Conservation (phyloP, 2,329 filamentous ascomycete species). For the Talaromyces piceae region DNA sequence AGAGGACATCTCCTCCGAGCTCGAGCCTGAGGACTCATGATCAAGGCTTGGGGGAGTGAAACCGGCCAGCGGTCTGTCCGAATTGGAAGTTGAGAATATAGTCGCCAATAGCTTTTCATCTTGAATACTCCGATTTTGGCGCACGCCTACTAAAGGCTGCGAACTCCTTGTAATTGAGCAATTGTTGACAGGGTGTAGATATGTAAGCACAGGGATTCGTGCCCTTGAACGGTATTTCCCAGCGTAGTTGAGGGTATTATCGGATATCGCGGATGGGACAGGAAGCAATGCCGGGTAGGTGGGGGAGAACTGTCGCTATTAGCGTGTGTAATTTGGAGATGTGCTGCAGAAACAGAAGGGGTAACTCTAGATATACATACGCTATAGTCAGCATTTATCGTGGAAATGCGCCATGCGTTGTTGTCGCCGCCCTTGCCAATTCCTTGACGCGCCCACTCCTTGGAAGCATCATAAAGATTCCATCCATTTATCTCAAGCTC, state of each 20-base stretch:
- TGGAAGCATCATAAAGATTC: conserved; percentile 74
- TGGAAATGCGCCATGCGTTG: conserved; percentile 79
- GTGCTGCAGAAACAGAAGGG: not conserved
- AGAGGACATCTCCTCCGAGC: conserved; percentile 44
- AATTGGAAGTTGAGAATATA: conserved; percentile 72
- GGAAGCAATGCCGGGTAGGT: conserved; percentile 83
- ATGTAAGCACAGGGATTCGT: conserved; percentile 82
- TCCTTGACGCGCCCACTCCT: conserved; percentile 81
- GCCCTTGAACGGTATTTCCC: conserved; percentile 79
- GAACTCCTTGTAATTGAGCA: conserved; percentile 94
- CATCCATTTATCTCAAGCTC: conserved; percentile 74
- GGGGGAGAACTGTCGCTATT: conserved; percentile 59
- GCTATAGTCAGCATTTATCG: conserved; percentile 80
- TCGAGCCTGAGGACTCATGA: conserved; percentile 38
- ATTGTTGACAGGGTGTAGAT: conserved; percentile 94
- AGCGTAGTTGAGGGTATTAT: conserved; percentile 92
- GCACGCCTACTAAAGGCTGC: conserved; percentile 80
- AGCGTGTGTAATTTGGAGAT: not conserved
- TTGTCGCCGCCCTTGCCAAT: conserved; percentile 73
- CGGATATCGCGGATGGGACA: conserved; percentile 85
- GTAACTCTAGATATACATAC: conserved; percentile 31
- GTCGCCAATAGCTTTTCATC: conserved; percentile 90
- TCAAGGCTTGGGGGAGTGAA: conserved; percentile 34
- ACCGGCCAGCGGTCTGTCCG: conserved; percentile 35
- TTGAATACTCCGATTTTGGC: conserved; percentile 83